phyloP scores from a whole-genome alignment of 164 flowering plant genomes.

The Annona squamosa region DNA sequence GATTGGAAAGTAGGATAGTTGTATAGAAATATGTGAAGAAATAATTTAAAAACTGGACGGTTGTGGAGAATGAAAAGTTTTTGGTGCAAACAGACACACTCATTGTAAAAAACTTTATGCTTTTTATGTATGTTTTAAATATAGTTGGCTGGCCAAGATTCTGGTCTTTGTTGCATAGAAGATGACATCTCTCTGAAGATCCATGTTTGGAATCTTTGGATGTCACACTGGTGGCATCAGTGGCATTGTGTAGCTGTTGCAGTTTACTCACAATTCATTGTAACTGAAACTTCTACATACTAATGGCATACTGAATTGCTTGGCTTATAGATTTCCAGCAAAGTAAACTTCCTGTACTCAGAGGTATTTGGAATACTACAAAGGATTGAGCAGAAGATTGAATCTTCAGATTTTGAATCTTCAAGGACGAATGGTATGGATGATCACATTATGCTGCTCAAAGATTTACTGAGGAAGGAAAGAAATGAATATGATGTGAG shows the following conservation, averaged over 20 bases:
- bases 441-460: slow-evolving; percentile 51
- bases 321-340: slow-evolving; percentile 48
- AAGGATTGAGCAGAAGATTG: slow-evolving; percentile 42
- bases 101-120: too few species aligned
- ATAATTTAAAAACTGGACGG: too few species aligned
- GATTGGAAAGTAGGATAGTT: too few species aligned
- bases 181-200: not conserved
- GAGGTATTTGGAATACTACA: slow-evolving; percentile 57
- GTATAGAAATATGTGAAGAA: too few species aligned
- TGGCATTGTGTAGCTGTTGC: not conserved
- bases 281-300: not conserved
- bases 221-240: not conserved
- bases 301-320: not conserved
- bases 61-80: too few species aligned
- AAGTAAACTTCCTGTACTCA: slow-evolving; percentile 49
- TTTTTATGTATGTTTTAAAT: too few species aligned
- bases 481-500: slow-evolving; percentile 62
- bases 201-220: not conserved
- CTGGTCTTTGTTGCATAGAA: not conserved
- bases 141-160: not conserved
- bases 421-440: slow-evolving; percentile 35
- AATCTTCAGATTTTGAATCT: slow-evolving; percentile 25
- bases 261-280: not conserved
- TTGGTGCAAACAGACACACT: too few species aligned
- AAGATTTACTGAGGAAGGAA: slow-evolving; percentile 51